A percentile compares a stretch with the other conserved stretches of the same genome.
Evolutionary conservation across 441 rosid genomes (phyloP).

Genomic region (Erodium trifolium): DNA sequence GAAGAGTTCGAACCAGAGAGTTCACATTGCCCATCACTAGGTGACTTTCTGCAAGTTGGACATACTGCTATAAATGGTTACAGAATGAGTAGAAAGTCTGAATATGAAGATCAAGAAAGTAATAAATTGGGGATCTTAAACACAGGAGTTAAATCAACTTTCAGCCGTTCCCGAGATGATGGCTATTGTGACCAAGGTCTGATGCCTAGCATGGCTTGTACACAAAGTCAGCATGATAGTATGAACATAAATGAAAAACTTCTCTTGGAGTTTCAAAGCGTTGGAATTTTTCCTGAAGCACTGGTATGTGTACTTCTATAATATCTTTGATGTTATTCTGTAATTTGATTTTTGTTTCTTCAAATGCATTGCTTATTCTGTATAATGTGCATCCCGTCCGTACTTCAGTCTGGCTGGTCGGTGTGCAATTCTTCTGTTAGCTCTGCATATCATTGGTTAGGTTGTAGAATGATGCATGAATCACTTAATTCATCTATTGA

Average conservation of each 20-base stretch:
- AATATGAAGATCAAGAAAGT: slow-evolving; percentile 39
- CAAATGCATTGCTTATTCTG: neutral
- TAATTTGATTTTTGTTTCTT: neutral
- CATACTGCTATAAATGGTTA: slow-evolving; percentile 41
- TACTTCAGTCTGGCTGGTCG: neutral
- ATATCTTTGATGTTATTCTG: neutral
- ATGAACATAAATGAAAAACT: slow-evolving; percentile 65
- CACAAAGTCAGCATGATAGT: slow-evolving; percentile 51
- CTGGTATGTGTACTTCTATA: slow-evolving; percentile 38
- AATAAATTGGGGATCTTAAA: slow-evolving; percentile 31
- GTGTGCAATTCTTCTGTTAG: neutral
- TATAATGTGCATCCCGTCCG: neutral
- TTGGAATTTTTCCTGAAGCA: slow-evolving; percentile 69
- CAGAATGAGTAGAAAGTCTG: slow-evolving; percentile 41
- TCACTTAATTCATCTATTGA: neutral
- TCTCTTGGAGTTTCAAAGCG: slow-evolving; percentile 64
- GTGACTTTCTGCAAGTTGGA: slow-evolving; percentile 32
- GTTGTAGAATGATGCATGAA: slow-evolving; percentile 12
- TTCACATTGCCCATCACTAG: slow-evolving; percentile 30
- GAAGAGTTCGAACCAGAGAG: slow-evolving; percentile 52
- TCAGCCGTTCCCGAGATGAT: slow-evolving; percentile 33
- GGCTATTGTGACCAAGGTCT: slow-evolving; percentile 23
- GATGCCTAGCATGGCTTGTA: slow-evolving; percentile 31
- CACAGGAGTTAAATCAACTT: slow-evolving; percentile 32
- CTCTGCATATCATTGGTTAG: neutral